These are phyloP conservation scores for Pythium sp. DNA, from an alignment of 352 stramenopile genomes.

Conservation along the genomic window DNA sequence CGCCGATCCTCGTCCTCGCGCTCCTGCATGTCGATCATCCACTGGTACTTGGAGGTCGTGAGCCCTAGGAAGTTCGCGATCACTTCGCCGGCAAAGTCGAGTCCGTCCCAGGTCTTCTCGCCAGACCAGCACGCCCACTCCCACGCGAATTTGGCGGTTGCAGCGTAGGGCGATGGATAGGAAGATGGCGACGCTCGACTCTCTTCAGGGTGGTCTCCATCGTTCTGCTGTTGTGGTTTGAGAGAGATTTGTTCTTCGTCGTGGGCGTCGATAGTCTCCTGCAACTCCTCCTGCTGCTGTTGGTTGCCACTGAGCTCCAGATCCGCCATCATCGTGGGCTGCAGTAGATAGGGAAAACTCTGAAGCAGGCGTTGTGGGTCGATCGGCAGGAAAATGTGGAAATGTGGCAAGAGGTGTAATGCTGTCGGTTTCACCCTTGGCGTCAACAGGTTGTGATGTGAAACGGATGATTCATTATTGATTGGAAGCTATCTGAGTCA, in stretches of 20 bases:
- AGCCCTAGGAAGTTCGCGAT: slow-evolving; percentile 79
- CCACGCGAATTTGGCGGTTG: slow-evolving; percentile 33
- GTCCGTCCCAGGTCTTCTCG: slow-evolving; percentile 55
- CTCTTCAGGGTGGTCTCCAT: neutral
- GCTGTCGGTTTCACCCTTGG: too few relatives aligned
- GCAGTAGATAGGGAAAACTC: too few relatives aligned
- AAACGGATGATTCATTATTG: too few relatives aligned
- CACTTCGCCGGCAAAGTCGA: slow-evolving; percentile 83
- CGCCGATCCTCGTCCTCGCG: slow-evolving; percentile 65
- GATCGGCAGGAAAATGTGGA: too few relatives aligned
- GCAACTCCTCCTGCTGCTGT: neutral
- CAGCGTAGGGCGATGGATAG: neutral
- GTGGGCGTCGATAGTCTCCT: neutral
- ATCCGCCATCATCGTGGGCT: slow-evolving; percentile 6
- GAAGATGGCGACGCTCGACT: neutral
- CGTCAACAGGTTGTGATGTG: too few relatives aligned
- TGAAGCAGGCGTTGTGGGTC: too few relatives aligned
- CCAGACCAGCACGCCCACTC: slow-evolving; percentile 67
- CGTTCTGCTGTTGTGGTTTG: neutral
- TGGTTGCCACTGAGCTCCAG: slow-evolving; percentile 1
- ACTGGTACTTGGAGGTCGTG: slow-evolving; percentile 84
- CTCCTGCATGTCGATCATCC: slow-evolving; percentile 73
- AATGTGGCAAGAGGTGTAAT: too few relatives aligned
- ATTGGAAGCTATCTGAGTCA: too few relatives aligned
- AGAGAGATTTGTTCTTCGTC: neutral